Base-by-base conservation (phyloP, 208 protist species). In the Acanthamoeba healyi region DNA sequence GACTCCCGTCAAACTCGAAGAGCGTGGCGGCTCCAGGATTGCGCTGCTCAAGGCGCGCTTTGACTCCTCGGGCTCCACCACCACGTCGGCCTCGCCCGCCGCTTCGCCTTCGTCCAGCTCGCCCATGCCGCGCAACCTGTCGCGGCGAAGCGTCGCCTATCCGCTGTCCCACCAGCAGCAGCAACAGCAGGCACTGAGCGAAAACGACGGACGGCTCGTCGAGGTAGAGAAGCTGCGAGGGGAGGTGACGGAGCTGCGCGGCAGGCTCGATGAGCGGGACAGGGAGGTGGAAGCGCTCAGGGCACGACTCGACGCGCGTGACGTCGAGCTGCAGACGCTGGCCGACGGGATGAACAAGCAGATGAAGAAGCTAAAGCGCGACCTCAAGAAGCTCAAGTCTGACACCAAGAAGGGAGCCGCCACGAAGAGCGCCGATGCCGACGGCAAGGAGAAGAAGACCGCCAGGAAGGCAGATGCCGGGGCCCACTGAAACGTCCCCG, bases 1-100 rank as follows among this genome's bases (percentile, higher is more conserved):
- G 58, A 77, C 67, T 10, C 67, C 67, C 7, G 67, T 77, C 32
- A 77, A 77, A 22, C 67, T 77, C 29, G 67, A 77, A 42, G 67
- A 77, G 67, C 29, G 67, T 14, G 44, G 67, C 38, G 67, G 67
- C 12, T 77, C 67, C 15, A 29, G 67, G 34, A 77, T 77, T 15
- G 67, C 67, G 5, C 67, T 77, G 14, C 67, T 77, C 36, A 77
- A 77, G 67, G 67, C 67, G 36, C 67, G 67, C 38, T 77, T 77
- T 36, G 67, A 77, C 34, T 29, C 63, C 12, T 29, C 29, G 12
- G 34, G 63, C 15, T 40, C 26, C 29, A 19, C 58, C 19, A 34
- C 26, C 63, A 19, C 49, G 15, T 7, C 9, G 15, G 49, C 49
- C 49, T 56, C 58, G 67, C 9, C 67, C 1, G 29, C 67, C 6